A percentile compares a stretch with the other conserved stretches of the same genome.
Evolutionary conservation across 805 yeast species (phyloP).

Genomic region (Candida dajiaensis): DNA sequence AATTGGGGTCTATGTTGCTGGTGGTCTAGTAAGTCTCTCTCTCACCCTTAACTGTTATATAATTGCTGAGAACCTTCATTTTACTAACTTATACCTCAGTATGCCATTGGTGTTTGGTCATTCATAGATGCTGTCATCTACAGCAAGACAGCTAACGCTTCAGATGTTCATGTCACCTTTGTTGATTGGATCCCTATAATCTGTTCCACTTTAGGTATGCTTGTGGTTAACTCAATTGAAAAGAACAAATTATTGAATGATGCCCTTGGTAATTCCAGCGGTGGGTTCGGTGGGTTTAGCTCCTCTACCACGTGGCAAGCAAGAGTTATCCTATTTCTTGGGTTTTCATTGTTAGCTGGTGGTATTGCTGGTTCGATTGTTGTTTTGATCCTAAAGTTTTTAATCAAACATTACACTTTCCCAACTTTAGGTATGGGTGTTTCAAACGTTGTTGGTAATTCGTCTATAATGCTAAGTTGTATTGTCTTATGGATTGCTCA

Average conservation of each 20-base stretch:
- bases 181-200: slow-evolving; percentile 95
- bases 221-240: slow-evolving; percentile 51
- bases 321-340: slow-evolving; percentile 80
- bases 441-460: slow-evolving; percentile 76
- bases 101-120: slow-evolving; percentile 85
- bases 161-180: slow-evolving; percentile 80
- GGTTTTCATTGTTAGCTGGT: slow-evolving; percentile 89
- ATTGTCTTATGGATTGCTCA: slow-evolving; percentile 89
- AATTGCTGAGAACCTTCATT: not conserved
- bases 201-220: slow-evolving; percentile 85
- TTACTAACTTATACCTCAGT: slow-evolving; percentile 26
- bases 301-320: slow-evolving; percentile 85
- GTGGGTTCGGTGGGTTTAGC: slow-evolving; percentile 29
- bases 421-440: slow-evolving; percentile 96
- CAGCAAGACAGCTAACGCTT: slow-evolving; percentile 79
- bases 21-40: slow-evolving; percentile 36
- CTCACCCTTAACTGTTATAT: not conserved
- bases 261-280: slow-evolving; percentile 24
- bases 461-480: slow-evolving; percentile 82
- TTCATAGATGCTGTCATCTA: slow-evolving; percentile 85
- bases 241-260: slow-evolving; percentile 34
- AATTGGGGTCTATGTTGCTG: slow-evolving; percentile 71
- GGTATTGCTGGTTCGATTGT: slow-evolving; percentile 91
- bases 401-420: slow-evolving; percentile 69
- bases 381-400: slow-evolving; percentile 78